Conservation (phyloP, 2,329 filamentous ascomycete species). For the Acrocalymma vagum region DNA sequence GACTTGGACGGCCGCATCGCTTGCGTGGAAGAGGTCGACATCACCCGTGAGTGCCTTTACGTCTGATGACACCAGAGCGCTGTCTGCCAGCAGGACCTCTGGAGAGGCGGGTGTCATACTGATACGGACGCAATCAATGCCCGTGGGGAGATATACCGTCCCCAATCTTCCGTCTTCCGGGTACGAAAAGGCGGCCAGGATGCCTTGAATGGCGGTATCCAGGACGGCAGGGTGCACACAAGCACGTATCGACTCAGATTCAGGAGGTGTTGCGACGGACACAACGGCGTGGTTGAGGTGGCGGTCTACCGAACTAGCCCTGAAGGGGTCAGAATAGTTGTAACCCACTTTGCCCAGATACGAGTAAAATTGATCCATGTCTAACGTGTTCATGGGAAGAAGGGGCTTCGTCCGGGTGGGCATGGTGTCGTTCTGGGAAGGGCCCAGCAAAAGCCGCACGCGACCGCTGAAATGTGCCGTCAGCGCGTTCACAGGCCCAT, state of each 20-base stretch:
- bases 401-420: too few relatives aligned
- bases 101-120: constrained; percentile 15
- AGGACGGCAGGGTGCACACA: constrained; percentile 37
- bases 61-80: constrained; percentile 6
- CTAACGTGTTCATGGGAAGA: constrained; percentile 3
- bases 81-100: constrained; percentile 10
- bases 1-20: constrained; percentile 2
- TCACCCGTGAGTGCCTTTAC: constrained; percentile 7
- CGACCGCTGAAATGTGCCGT: constrained; percentile 9
- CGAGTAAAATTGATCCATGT: constrained; percentile 11
- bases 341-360: constrained; percentile 3
- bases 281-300: constrained; percentile 18
- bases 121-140: constrained; percentile 25
- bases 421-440: too few relatives aligned
- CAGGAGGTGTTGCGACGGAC: constrained; percentile 4
- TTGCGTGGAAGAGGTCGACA: constrained; percentile 10
- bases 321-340: constrained; percentile 6
- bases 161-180: constrained; percentile 39
- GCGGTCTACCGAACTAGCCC: constrained; percentile 5
- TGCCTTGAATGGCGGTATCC: constrained; percentile 42
- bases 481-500: constrained; percentile 7
- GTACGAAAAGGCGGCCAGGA: constrained; percentile 36
- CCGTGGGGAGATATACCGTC: constrained; percentile 29
- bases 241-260: background rate
- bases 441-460: too few relatives aligned